A percentile compares a stretch with the other conserved stretches of the same genome.
These are phyloP conservation scores for Penicillium alfredii DNA, from an alignment of 495 filamentous ascomycete species.

Conservation along the genomic window DNA sequence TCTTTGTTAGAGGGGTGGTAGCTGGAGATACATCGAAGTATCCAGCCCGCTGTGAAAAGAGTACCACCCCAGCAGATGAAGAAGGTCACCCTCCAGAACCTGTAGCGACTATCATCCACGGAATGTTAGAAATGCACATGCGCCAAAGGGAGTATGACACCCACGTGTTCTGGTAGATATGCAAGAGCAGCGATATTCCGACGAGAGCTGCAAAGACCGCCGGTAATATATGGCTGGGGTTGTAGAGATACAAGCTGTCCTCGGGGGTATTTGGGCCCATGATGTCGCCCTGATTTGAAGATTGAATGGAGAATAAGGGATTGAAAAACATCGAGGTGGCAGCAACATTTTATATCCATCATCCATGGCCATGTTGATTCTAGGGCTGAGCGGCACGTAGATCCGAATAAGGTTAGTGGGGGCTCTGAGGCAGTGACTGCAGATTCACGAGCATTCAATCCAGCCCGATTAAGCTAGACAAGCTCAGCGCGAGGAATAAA, in stretches of 20 bases:
- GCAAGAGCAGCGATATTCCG: slow-evolving; percentile 26
- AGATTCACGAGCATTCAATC: too few species aligned
- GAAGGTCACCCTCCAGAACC: slow-evolving; percentile 40
- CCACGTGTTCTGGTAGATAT: slow-evolving; percentile 38
- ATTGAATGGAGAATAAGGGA: not conserved
- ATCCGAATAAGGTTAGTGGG: slow-evolving; percentile 1
- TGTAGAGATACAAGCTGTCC: slow-evolving; percentile 25
- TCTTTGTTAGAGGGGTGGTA: slow-evolving; percentile 26
- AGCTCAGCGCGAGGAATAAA: too few species aligned
- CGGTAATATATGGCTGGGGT: slow-evolving; percentile 36
- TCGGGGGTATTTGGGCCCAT: slow-evolving; percentile 8
- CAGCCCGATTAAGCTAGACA: too few species aligned
- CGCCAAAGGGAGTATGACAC: too few species aligned
- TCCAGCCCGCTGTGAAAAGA: slow-evolving; percentile 41
- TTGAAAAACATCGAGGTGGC: not conserved
- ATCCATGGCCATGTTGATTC: too few species aligned
- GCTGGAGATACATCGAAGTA: slow-evolving; percentile 33
- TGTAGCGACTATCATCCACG: slow-evolving; percentile 34
- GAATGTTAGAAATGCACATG: too few species aligned
- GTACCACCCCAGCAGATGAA: slow-evolving; percentile 36
- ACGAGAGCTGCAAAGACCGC: slow-evolving; percentile 34
- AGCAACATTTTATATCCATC: not conserved
- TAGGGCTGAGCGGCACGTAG: slow-evolving; percentile 10
- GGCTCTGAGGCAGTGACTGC: too few species aligned
- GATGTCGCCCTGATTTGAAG: slow-evolving; percentile 1